These are phyloP conservation scores for Dactylonectria estremocensis DNA, from an alignment of 2,329 filamentous ascomycete species.

Conservation along the genomic window DNA sequence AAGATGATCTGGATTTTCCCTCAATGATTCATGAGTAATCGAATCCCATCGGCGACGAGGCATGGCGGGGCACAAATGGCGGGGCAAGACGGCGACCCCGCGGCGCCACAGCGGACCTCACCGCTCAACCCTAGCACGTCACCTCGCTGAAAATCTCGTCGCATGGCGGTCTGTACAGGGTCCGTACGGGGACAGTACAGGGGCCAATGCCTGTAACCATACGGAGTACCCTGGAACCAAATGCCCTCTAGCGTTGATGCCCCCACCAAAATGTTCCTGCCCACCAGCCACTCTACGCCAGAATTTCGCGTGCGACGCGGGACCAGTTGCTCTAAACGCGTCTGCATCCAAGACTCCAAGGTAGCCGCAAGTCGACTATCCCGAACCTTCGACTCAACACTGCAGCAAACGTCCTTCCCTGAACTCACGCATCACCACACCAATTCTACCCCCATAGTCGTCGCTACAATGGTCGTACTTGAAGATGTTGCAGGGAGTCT, in stretches of 20 bases:
- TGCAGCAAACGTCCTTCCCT: conserved; percentile 13
- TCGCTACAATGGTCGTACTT: conserved; percentile 52
- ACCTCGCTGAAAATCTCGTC: conserved; percentile 25
- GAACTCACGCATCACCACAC: conserved; percentile 6
- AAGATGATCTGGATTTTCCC: conserved; percentile 34
- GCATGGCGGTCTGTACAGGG: conserved; percentile 19
- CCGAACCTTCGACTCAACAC: conserved; percentile 14
- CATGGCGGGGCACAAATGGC: conserved; percentile 33
- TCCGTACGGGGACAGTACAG: no score
- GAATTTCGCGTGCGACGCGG: conserved; percentile 40
- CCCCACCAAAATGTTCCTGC: no score
- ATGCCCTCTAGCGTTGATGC: neutral
- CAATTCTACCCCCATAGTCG: neutral
- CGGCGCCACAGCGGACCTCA: conserved; percentile 30
- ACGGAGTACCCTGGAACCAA: neutral
- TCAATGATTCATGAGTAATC: neutral
- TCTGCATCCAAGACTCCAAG: conserved; percentile 22
- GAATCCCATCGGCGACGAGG: neutral
- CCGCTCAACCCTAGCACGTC: conserved; percentile 40
- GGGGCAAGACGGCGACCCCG: conserved; percentile 41
- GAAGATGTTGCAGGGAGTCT: conserved; percentile 53
- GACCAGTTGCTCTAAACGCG: conserved; percentile 40
- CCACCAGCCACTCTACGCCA: conserved; percentile 50
- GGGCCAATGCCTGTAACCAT: no score
- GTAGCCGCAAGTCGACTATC: conserved; percentile 2